phyloP scores from a whole-genome alignment of 257 asterid species.

The Nicotiana noctiflora region DNA sequence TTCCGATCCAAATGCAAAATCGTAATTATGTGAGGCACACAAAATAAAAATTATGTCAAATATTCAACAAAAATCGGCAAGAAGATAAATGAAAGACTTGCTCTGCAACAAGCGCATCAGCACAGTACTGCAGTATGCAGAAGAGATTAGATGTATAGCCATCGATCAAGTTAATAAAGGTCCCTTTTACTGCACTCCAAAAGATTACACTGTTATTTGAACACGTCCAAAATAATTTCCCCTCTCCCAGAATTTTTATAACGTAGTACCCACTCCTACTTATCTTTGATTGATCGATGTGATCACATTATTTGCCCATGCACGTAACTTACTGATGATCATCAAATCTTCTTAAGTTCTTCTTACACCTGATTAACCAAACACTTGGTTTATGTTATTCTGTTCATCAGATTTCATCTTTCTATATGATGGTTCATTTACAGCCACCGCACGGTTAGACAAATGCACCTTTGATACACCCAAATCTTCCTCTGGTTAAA shows the following conservation, averaged over 20 bases:
- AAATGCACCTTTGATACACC: constrained; percentile 25
- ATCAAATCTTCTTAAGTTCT: not conserved
- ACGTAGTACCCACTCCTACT: not conserved
- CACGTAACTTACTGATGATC: constrained; percentile 12
- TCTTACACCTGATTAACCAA: constrained; percentile 6
- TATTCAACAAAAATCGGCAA: too few species aligned
- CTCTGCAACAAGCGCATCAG: not conserved
- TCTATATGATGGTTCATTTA: constrained; percentile 24
- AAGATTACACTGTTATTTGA: constrained; percentile 13
- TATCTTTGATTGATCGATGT: constrained; percentile 25
- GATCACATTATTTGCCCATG: constrained; percentile 29
- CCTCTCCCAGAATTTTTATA: constrained; percentile 10
- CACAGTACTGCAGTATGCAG: not conserved
- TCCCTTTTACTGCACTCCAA: constrained; percentile 35
- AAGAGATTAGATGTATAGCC: not conserved
- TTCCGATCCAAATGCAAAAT: too few species aligned
- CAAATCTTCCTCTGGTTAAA: constrained; percentile 27
- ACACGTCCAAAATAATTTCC: constrained; percentile 21
- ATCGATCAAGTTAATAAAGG: constrained; percentile 10
- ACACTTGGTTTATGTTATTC: not conserved
- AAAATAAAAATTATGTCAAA: too few species aligned
- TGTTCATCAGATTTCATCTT: not conserved
- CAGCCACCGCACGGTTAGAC: constrained; percentile 33
- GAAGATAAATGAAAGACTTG: not conserved
- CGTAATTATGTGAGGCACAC: too few species aligned